phyloP scores from a whole-genome alignment of 148 eudicot genomes.

The Spergularia marina region DNA sequence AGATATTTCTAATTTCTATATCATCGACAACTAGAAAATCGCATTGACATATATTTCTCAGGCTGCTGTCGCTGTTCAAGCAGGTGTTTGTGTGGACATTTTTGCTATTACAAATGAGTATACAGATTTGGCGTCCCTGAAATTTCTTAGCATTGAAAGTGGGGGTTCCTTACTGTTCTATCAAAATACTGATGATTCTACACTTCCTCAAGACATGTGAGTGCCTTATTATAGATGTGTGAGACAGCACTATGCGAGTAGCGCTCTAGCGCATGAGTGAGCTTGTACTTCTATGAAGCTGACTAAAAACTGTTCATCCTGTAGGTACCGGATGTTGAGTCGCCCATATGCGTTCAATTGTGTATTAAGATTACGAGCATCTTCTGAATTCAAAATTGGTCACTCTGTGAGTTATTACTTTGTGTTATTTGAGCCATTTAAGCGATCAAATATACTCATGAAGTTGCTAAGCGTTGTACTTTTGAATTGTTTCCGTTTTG shows the following conservation, averaged over 20 bases:
- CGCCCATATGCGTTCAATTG: constrained; percentile 98
- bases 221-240: constrained; percentile 29
- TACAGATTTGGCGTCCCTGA: constrained; percentile 92
- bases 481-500: constrained; percentile 20
- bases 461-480: constrained; percentile 17
- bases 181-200: constrained; percentile 88
- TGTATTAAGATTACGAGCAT: constrained; percentile 77
- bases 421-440: neutral
- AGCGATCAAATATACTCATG: constrained; percentile 1
- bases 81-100: constrained; percentile 98
- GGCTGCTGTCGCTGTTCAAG: constrained; percentile 99
- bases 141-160: constrained; percentile 91
- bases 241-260: neutral
- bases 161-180: constrained; percentile 91
- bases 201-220: constrained; percentile 99
- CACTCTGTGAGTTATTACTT: constrained; percentile 62
- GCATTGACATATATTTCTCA: constrained; percentile 52
- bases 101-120: constrained; percentile 97
- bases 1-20: neutral
- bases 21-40: constrained; percentile 13
- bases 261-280: too few species aligned
- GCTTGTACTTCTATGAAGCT: neutral
- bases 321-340: constrained; percentile 93
- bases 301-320: constrained; percentile 7
- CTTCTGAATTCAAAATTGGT: constrained; percentile 78